Conservation (phyloP, 495 filamentous ascomycete genomes). For the Polyplosphaeria fusca region DNA sequence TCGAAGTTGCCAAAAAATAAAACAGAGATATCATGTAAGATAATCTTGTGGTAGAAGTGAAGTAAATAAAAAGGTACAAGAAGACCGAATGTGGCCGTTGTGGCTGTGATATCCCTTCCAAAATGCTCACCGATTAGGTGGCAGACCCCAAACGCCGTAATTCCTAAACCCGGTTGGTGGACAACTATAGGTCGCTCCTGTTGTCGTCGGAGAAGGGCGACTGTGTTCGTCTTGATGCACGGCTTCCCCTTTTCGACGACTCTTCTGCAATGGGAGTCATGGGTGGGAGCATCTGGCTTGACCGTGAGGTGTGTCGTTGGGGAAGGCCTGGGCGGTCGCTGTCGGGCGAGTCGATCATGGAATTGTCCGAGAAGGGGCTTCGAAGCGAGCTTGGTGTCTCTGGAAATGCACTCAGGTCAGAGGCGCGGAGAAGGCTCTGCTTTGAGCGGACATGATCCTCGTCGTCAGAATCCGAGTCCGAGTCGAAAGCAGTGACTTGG, state of each 20-base stretch:
- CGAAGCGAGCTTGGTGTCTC: constrained; percentile 25
- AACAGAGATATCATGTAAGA: too few relatives aligned
- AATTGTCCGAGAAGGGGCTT: constrained; percentile 36
- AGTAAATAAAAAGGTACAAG: constrained; percentile 4
- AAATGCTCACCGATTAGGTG: constrained; percentile 17
- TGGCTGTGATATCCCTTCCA: constrained; percentile 7
- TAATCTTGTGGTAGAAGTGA: constrained; percentile 19
- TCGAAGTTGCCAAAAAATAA: too few relatives aligned
- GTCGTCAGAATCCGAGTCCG: constrained; percentile 33
- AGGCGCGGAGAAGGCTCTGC: constrained; percentile 29
- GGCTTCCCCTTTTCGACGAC: constrained; percentile 36
- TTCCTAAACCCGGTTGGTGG: not conserved
- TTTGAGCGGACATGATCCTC: constrained; percentile 30
- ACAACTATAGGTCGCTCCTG: constrained; percentile 16
- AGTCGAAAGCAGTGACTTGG: constrained; percentile 12
- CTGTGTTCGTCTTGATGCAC: constrained; percentile 25
- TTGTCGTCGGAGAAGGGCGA: constrained; percentile 37
- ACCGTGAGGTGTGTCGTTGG: constrained; percentile 23
- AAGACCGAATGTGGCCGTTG: constrained; percentile 2
- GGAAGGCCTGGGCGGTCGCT: constrained; percentile 7
- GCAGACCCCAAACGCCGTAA: constrained; percentile 13
- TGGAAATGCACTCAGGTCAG: constrained; percentile 31
- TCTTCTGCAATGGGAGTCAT: constrained; percentile 41
- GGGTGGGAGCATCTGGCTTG: constrained; percentile 16
- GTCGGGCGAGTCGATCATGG: constrained; percentile 13